Evolutionary conservation across 2,329 filamentous ascomycete species (phyloP), one percentile per base, ranked within the genome.

Genomic region (Aspergillus aculeatus): DNA sequence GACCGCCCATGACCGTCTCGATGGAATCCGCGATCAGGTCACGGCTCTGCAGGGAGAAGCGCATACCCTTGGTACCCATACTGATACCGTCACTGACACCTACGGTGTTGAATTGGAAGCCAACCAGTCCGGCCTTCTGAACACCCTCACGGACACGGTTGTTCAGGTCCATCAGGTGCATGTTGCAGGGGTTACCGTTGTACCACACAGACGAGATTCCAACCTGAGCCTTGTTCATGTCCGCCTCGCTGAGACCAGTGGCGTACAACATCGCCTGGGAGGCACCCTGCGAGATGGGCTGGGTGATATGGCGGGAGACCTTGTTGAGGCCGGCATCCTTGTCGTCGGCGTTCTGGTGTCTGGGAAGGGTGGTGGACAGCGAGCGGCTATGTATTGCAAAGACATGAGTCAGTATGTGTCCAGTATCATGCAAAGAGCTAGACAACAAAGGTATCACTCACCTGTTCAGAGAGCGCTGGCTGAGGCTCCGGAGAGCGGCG

Each of bases 251-350:
- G 70, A 99, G 82, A 56, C 96, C 96, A 1, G 94, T 97, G 67
- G 91, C 95, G 82, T 96, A 99, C 59, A 99, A 84, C 96, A 99
- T 99, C 65, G 96, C 95, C 82, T 99, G 95, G 47, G 95, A 98
- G 57, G 96, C 95, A 68, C 95, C 95, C 82, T 99, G 95, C 35
- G 94, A 95, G 82, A 97, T 98, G 74, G 93, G 94, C 80, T 98
- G 93, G 26, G 95, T 99, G 81, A 99, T 94, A 74, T 82, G 77
- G 62, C 86, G 82, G 62, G 93, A 97, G 74, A 94, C 83, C 76
- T 86, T 91, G 84, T 99, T 99, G 76, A 96, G 85, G 49, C 50
- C 66, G 56, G 82, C 74, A 55, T 76, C 77, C 49, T 83, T 79
- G 61, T 86, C 80, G 67, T 77, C 69, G 66, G 73, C 55, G 32